A percentile compares a stretch with the other conserved stretches of the same genome.
Evolutionary conservation across 1,284 basidiomycete species (phyloP).

Genomic region (Tremellales sp.): DNA sequence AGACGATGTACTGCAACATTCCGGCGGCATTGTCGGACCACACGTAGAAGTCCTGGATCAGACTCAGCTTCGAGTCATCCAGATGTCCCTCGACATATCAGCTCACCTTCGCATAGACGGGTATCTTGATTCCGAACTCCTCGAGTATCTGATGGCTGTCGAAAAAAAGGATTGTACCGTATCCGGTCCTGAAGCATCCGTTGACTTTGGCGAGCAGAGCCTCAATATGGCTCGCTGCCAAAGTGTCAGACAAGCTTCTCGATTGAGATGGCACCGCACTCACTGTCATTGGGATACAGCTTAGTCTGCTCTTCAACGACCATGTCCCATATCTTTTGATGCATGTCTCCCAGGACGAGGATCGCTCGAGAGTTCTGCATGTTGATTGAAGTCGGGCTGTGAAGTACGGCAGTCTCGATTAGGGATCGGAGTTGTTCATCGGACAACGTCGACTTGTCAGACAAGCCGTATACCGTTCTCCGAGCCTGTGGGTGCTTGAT

Average conservation of each 20-base stretch:
- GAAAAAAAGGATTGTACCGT: constrained; percentile 53
- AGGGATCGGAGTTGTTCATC: constrained; percentile 46
- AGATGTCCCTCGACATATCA: background rate
- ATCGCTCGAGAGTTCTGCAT: constrained; percentile 51
- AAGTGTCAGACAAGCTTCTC: too few relatives aligned
- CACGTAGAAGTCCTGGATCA: constrained; percentile 21
- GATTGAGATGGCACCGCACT: too few relatives aligned
- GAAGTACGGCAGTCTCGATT: constrained; percentile 49
- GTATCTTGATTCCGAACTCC: constrained; percentile 48
- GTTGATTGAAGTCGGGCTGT: constrained; percentile 50
- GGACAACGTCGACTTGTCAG: constrained; percentile 43
- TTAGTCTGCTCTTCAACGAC: constrained; percentile 23
- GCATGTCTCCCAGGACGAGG: constrained; percentile 47
- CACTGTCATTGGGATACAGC: background rate
- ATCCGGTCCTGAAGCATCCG: constrained; percentile 42
- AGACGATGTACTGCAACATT: constrained; percentile 49
- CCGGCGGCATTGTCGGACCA: constrained; percentile 35
- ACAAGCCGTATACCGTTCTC: constrained; percentile 49
- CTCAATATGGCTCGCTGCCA: too few relatives aligned
- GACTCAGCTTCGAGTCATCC: background rate
- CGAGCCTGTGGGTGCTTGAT: constrained; percentile 29
- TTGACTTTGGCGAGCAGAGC: too few relatives aligned
- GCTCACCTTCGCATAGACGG: constrained; percentile 25
- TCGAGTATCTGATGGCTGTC: constrained; percentile 50
- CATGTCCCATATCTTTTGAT: constrained; percentile 50